Evolutionary conservation across 1,139 yeast species (phyloP), one percentile per base, ranked within the genome.

Genomic region (Pichia inconspicua): DNA sequence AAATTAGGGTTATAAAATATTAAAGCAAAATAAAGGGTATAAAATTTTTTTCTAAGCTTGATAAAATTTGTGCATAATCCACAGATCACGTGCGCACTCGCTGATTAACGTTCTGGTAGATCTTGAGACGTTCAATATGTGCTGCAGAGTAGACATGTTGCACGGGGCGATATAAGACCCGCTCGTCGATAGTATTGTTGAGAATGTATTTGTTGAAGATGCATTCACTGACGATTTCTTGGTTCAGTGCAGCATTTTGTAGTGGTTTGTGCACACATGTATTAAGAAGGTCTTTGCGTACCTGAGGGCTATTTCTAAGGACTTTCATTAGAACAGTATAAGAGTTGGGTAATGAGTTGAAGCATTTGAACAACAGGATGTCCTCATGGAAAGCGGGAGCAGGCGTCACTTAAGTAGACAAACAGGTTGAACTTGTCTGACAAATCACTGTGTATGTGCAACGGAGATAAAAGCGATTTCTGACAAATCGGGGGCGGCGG

Each of bases 81-180:
- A 27, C 30, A 8, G 30, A 10, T 27, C 34, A 30, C 34, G 34
- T 30, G 34, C 14, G 34, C 34, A 11, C 30, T 10, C n/a, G 34
- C 7, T 14, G 10, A 30, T 5, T 14, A 30, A 30, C 34, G n/a
- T 30, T 30, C n/a, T 14, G 7, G 40, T 50, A 48, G 14, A 43
- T 40, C 35, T 50, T 56, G 47, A 53, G 49, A 9, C 63, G 46
- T 40, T 59, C 61, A 10, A 54, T 37, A 37, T 59, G 60, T 4
- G 63, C 63, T 5, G 51, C 48, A 3, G 63, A 59, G 4, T 44
- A 40, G 22, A 34, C 15, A 5, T 9, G 27, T 7, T 37, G 27
- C 12, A 22, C 40, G 40, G 40, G 25, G n/a, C 22, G n/a, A 14
- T 22, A 14, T 2, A 22, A 6, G 27, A 17, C 27, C 40, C 40